A percentile compares a stretch with the other conserved stretches of the same genome.
Evolutionary conservation across 2,329 filamentous ascomycete genomes (phyloP).

Genomic region (Phyllosticta paracitricarpa): DNA sequence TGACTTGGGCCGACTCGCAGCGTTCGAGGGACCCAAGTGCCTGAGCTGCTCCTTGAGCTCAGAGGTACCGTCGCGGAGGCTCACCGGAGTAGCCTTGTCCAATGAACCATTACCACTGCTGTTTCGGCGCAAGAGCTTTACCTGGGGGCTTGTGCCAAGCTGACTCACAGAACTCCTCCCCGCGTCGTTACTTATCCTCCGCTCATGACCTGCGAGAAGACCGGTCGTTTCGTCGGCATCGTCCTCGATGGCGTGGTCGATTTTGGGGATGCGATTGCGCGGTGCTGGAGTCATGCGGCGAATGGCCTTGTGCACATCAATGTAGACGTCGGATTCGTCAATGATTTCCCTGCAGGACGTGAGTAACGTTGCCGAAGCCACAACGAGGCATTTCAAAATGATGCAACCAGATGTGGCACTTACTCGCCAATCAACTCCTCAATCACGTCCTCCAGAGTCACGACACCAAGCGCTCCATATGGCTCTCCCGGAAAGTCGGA

Average conservation of each 20-base stretch:
- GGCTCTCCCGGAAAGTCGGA: slow-evolving; percentile 86
- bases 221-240: slow-evolving; percentile 16
- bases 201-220: slow-evolving; percentile 7
- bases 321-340: slow-evolving; percentile 95
- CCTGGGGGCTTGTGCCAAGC: slow-evolving; percentile 21
- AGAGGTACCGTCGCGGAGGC: slow-evolving; percentile 42
- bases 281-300: slow-evolving; percentile 78
- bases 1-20: slow-evolving; percentile 48
- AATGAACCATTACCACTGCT: slow-evolving; percentile 29
- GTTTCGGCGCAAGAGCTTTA: slow-evolving; percentile 35
- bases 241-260: slow-evolving; percentile 25
- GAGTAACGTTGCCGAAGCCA: not conserved
- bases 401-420: slow-evolving; percentile 29
- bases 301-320: slow-evolving; percentile 97
- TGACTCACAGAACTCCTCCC: slow-evolving; percentile 19
- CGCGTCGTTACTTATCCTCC: slow-evolving; percentile 5
- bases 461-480: slow-evolving; percentile 80
- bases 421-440: slow-evolving; percentile 97
- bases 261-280: slow-evolving; percentile 56
- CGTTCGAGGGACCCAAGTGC: slow-evolving; percentile 55
- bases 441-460: slow-evolving; percentile 95
- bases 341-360: slow-evolving; percentile 71
- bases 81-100: slow-evolving; percentile 21
- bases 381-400: not conserved
- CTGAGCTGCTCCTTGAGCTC: slow-evolving; percentile 51